These are phyloP conservation scores for Kalaharituber pfeilii DNA, from an alignment of 2,329 filamentous ascomycete genomes.

Conservation along the genomic window DNA sequence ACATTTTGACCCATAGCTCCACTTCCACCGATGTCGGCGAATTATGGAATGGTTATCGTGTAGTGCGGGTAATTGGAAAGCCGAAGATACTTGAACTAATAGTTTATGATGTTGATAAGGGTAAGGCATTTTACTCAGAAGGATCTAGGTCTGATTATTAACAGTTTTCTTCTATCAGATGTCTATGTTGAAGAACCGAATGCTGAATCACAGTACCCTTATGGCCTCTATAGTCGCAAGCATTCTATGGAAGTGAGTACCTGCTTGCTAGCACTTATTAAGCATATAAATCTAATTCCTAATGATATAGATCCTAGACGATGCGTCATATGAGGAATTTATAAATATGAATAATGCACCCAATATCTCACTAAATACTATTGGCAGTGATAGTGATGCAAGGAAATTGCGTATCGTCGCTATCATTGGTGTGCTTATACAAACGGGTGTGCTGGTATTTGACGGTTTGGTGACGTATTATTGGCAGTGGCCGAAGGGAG, in stretches of 20 bases:
- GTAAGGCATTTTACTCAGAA: no score
- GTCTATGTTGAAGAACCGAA: no score
- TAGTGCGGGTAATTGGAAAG: slow-evolving; percentile 25
- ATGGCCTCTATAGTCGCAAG: neutral
- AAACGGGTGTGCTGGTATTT: slow-evolving; percentile 19
- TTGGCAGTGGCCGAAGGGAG: neutral
- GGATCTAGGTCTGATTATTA: no score
- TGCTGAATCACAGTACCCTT: no score
- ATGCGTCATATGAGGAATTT: neutral
- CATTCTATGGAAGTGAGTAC: no score
- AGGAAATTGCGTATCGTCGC: slow-evolving; percentile 15
- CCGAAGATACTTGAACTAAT: no score
- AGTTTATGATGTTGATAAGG: no score
- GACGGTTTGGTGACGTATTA: slow-evolving; percentile 4
- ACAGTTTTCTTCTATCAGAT: no score
- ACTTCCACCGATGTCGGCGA: slow-evolving; percentile 30
- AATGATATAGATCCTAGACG: no score
- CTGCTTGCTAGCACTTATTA: no score
- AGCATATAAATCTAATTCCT: no score
- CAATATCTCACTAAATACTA: slow-evolving; percentile 16
- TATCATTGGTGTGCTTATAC: slow-evolving; percentile 15
- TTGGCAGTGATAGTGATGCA: neutral
- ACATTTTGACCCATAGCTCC: no score
- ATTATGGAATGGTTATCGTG: slow-evolving; percentile 25
- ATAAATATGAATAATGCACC: neutral